These are phyloP conservation scores for Spinacia oleracea DNA, from an alignment of 179 eudicot species.

Conservation along the genomic window DNA sequence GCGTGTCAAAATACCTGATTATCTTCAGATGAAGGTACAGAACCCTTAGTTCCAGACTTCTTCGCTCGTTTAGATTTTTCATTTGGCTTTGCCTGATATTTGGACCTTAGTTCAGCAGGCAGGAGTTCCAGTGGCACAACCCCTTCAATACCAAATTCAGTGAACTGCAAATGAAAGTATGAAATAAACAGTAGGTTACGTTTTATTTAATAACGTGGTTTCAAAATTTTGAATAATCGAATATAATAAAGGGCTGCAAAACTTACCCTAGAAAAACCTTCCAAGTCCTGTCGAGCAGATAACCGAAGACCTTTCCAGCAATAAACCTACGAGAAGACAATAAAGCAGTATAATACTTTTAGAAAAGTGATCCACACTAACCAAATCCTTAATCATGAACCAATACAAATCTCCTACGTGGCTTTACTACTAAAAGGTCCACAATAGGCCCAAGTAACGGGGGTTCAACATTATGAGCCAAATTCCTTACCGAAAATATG, in stretches of 20 bases:
- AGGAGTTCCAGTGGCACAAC: constrained; percentile 91
- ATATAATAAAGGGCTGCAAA: constrained; percentile 11
- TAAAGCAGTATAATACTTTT: background rate
- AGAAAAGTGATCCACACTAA: background rate
- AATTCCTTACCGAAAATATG: background rate
- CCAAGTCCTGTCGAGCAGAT: constrained; percentile 96
- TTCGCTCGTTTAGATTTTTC: constrained; percentile 87
- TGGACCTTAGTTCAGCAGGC: constrained; percentile 68
- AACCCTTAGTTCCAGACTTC: constrained; percentile 79
- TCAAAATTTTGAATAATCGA: background rate
- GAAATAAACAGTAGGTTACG: background rate
- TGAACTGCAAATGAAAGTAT: constrained; percentile 55
- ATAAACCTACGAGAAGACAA: constrained; percentile 53
- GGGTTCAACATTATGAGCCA: background rate
- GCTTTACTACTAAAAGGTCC: background rate
- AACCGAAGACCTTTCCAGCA: constrained; percentile 99
- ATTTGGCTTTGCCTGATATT: constrained; percentile 80
- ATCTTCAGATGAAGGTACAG: constrained; percentile 61
- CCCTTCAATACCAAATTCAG: constrained; percentile 94
- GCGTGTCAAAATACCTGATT: constrained; percentile 56
- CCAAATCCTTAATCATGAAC: background rate
- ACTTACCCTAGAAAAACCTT: constrained; percentile 87
- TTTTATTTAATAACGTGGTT: background rate
- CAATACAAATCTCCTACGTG: background rate
- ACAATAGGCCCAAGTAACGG: background rate